Conservation (phyloP, 129 eudicot genomes). For the Dittrichia graveolens region DNA sequence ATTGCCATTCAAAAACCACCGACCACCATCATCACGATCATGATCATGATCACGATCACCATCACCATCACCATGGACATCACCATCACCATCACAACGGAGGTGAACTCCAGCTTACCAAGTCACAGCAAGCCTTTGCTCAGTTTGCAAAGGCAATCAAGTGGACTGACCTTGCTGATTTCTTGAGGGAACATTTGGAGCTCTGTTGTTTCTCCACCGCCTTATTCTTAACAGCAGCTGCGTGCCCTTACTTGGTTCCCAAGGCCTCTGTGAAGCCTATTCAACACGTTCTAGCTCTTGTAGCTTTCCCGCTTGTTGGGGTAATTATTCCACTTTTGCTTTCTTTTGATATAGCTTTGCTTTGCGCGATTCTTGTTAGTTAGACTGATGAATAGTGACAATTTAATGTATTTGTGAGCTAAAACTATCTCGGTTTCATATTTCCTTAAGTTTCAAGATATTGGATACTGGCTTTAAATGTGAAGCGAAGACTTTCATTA, state of each 20-base stretch:
- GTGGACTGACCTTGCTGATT: constrained; percentile 74
- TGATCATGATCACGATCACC: constrained; percentile 27
- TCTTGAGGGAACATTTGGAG: constrained; percentile 78
- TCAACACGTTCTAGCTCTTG: constrained; percentile 55
- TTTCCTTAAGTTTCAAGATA: not conserved
- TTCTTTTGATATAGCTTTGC: not conserved
- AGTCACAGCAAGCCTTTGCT: constrained; percentile 54
- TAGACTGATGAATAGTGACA: not conserved
- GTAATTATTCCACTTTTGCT: constrained; percentile 34
- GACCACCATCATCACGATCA: constrained; percentile 35
- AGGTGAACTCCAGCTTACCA: constrained; percentile 44
- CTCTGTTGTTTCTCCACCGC: constrained; percentile 76
- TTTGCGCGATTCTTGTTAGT: not conserved
- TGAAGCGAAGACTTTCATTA: not conserved
- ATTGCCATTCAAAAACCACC: constrained; percentile 38
- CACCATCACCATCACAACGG: constrained; percentile 30
- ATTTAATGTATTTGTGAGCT: not conserved
- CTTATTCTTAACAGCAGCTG: constrained; percentile 71
- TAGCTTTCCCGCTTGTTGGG: constrained; percentile 96
- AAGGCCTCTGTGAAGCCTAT: constrained; percentile 53
- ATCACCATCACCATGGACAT: constrained; percentile 27
- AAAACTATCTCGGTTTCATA: not conserved
- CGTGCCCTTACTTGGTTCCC: constrained; percentile 67
- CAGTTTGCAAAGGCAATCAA: constrained; percentile 56
- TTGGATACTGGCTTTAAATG: not conserved